Evolutionary conservation across 2,329 filamentous ascomycete species (phyloP).

Genomic region (Monosporascus ibericus): DNA sequence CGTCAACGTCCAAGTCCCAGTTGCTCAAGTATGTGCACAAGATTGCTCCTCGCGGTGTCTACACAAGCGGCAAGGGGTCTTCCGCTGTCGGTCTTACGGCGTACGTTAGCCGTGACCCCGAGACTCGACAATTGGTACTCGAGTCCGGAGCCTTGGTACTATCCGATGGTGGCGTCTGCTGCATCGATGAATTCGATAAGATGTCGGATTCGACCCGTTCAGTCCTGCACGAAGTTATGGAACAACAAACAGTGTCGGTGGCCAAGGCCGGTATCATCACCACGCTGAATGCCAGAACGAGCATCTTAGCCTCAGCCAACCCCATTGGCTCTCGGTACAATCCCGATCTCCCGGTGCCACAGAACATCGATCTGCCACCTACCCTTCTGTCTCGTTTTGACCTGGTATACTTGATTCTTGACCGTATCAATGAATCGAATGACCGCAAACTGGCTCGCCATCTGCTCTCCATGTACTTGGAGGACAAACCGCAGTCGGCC

Average conservation of each 20-base stretch:
- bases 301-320: slow-evolving; percentile 93
- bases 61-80: slow-evolving; percentile 75
- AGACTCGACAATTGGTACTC: slow-evolving; percentile 72
- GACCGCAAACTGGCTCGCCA: slow-evolving; percentile 89
- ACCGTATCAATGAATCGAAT: slow-evolving; percentile 83
- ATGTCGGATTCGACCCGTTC: slow-evolving; percentile 76
- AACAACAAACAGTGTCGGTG: slow-evolving; percentile 79
- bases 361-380: slow-evolving; percentile 95
- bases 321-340: slow-evolving; percentile 98
- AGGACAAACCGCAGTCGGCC: slow-evolving; percentile 87
- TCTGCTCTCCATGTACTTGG: slow-evolving; percentile 91
- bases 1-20: slow-evolving; percentile 94
- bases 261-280: slow-evolving; percentile 94
- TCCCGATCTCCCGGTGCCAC: slow-evolving; percentile 86
- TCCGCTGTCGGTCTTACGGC: slow-evolving; percentile 77
- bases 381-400: slow-evolving; percentile 95
- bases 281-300: slow-evolving; percentile 90
- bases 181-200: slow-evolving; percentile 82
- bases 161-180: slow-evolving; percentile 77
- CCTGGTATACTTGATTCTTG: slow-evolving; percentile 91
- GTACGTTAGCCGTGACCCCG: slow-evolving; percentile 74
- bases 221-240: slow-evolving; percentile 83
- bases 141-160: slow-evolving; percentile 75
- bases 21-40: slow-evolving; percentile 92
- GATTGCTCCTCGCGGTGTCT: slow-evolving; percentile 84